These are phyloP conservation scores for Petunia hybrid DNA, from an alignment of 305 asterid species.

Conservation along the genomic window DNA sequence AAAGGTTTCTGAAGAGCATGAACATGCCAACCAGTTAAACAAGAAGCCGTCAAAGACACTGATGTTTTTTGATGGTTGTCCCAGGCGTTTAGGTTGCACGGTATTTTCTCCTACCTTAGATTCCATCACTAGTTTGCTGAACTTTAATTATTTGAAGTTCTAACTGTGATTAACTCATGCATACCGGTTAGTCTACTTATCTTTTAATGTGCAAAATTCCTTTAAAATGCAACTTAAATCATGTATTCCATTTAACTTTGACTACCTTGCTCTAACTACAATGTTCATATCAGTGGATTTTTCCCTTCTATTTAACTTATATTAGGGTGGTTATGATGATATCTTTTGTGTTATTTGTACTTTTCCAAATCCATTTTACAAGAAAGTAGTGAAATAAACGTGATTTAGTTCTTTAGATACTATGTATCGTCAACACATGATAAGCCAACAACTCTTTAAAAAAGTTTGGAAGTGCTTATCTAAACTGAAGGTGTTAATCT, in stretches of 20 bases:
- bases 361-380: not conserved
- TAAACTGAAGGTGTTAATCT: too few species aligned
- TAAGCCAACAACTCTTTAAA: too few species aligned
- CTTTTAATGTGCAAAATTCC: not conserved
- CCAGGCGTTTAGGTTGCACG: conserved; percentile 98
- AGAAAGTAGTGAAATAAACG: too few species aligned
- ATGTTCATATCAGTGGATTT: conserved; percentile 13
- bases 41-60: conserved; percentile 82
- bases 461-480: too few species aligned
- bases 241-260: conserved; percentile 20
- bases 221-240: not conserved
- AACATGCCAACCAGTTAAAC: conserved; percentile 68
- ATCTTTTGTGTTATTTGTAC: conserved; percentile 15
- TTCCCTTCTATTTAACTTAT: not conserved
- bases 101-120: conserved; percentile 50
- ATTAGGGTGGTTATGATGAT: not conserved
- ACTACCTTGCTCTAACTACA: not conserved
- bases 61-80: conserved; percentile 98
- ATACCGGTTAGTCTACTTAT: not conserved
- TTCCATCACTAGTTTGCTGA: not conserved
- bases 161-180: not conserved
- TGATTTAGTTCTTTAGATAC: too few species aligned
- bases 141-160: not conserved
- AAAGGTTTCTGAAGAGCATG: conserved; percentile 79
- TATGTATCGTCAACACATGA: too few species aligned